Evolutionary conservation across 192 early-diverging fungal genomes (phyloP).

Genomic region (Linderina pennispora): DNA sequence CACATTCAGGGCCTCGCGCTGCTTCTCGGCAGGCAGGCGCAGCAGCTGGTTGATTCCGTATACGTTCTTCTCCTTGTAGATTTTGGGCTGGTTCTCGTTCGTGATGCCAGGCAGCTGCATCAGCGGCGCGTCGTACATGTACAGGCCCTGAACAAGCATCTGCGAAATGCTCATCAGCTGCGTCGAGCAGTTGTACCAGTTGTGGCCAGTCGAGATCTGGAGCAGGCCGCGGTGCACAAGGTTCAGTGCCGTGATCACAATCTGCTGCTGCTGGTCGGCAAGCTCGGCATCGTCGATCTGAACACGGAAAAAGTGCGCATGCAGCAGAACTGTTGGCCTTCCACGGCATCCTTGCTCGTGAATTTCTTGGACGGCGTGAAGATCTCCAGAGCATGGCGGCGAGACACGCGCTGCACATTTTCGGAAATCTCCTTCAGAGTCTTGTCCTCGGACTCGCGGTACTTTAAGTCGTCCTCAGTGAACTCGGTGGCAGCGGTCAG

Average conservation of each 20-base stretch:
- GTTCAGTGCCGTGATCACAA: constrained; percentile 65
- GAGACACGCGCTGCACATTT: constrained; percentile 30
- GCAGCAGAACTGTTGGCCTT: constrained; percentile 74
- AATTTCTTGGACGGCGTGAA: constrained; percentile 46
- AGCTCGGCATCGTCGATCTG: constrained; percentile 49
- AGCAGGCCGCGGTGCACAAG: constrained; percentile 78
- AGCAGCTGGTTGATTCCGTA: constrained; percentile 60
- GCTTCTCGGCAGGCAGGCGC: constrained; percentile 58
- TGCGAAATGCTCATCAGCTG: constrained; percentile 81
- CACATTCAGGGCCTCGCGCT: constrained; percentile 51
- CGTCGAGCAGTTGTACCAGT: constrained; percentile 72
- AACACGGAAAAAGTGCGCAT: constrained; percentile 79
- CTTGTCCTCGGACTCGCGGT: constrained; percentile 40
- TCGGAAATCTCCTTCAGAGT: constrained; percentile 43
- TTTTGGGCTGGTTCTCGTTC: constrained; percentile 57
- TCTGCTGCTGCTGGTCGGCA: constrained; percentile 54
- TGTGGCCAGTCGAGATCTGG: constrained; percentile 78
- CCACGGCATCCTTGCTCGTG: constrained; percentile 39
- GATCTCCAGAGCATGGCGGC: constrained; percentile 27
- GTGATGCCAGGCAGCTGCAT: constrained; percentile 81
- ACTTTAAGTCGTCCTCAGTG: constrained; percentile 37
- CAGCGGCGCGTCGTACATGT: constrained; percentile 68
- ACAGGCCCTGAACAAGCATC: constrained; percentile 84
- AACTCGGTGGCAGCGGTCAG: constrained; percentile 73
- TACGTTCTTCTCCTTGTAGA: constrained; percentile 47